phyloP scores from a whole-genome alignment of 805 yeast species.

The Sporopachydermia quercuum region DNA sequence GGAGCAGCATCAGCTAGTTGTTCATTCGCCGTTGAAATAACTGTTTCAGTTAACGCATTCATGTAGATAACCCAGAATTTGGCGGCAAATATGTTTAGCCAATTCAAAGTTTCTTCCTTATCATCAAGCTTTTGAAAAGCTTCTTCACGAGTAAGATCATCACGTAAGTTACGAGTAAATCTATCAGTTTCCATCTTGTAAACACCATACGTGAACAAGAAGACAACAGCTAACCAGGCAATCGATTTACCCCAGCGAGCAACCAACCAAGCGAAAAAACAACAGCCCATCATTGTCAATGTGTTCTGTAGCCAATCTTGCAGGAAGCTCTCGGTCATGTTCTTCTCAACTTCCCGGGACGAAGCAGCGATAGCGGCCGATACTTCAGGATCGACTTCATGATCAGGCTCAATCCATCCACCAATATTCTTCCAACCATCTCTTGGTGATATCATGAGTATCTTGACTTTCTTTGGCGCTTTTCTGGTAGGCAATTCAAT shows the following conservation, averaged over 20 bases:
- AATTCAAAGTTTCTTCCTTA: slow-evolving; percentile 58
- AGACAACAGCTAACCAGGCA: slow-evolving; percentile 43
- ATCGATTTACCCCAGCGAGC: slow-evolving; percentile 53
- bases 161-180: slow-evolving; percentile 58
- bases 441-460: too few species aligned
- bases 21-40: slow-evolving; percentile 53
- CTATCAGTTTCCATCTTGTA: slow-evolving; percentile 64
- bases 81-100: slow-evolving; percentile 65
- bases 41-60: slow-evolving; percentile 74
- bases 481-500: background rate
- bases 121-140: slow-evolving; percentile 51
- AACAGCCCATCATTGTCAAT: slow-evolving; percentile 48
- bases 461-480: background rate
- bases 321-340: slow-evolving; percentile 51
- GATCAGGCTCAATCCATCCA: background rate
- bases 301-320: slow-evolving; percentile 65
- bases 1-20: slow-evolving; percentile 59
- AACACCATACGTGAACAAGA: slow-evolving; percentile 47
- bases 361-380: slow-evolving; percentile 4
- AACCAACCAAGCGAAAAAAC: slow-evolving; percentile 54
- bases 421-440: slow-evolving; percentile 2
- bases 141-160: slow-evolving; percentile 53
- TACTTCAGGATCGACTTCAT: background rate
- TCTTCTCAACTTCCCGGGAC: slow-evolving; percentile 33
- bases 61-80: slow-evolving; percentile 81